These are phyloP conservation scores for Geoglossum cookeanum DNA, from an alignment of 2,329 filamentous ascomycete genomes.

Conservation along the genomic window DNA sequence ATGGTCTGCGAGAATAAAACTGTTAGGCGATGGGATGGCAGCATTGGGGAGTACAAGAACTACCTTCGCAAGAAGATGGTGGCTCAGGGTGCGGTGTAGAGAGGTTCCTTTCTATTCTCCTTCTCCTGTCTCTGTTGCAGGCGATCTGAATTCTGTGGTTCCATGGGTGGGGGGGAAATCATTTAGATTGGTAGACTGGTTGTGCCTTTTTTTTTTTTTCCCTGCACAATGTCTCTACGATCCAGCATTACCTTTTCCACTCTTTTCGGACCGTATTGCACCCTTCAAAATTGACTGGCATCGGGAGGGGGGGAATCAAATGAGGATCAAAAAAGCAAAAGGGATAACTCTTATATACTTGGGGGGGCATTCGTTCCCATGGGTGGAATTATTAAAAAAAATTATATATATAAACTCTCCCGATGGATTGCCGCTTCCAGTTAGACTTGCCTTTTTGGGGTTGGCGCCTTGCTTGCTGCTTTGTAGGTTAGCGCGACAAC, in stretches of 20 bases:
- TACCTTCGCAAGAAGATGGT: conserved; percentile 99
- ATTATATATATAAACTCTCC: no score
- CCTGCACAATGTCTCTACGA: not conserved
- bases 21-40: conserved; percentile 72
- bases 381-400: no score
- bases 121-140: not conserved
- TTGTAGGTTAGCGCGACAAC: no score
- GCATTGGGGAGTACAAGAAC: conserved; percentile 93
- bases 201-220: not conserved
- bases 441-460: no score
- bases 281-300: not conserved
- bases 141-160: not conserved
- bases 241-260: not conserved
- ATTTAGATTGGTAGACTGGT: not conserved
- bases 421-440: no score
- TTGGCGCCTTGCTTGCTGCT: no score
- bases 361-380: not conserved
- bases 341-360: not conserved
- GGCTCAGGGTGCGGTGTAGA: conserved; percentile 63
- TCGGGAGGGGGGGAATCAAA: not conserved
- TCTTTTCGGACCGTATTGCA: not conserved
- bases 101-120: not conserved
- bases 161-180: not conserved
- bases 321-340: not conserved
- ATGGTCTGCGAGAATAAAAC: conserved; percentile 98